phyloP scores from a whole-genome alignment of 116 monocot species.

The Zostera marina region DNA sequence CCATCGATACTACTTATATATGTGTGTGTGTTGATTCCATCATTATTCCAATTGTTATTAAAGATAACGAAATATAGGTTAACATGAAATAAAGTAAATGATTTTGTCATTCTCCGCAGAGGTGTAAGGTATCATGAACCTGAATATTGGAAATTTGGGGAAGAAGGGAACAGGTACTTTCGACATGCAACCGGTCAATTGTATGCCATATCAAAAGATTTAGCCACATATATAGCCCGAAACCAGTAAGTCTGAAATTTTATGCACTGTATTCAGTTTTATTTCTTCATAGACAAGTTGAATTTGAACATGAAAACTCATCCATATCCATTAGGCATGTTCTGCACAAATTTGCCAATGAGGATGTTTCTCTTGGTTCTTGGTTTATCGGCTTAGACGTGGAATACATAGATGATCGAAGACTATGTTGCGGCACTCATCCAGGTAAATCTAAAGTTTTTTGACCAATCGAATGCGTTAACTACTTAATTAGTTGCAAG shows the following conservation, averaged over 20 bases:
- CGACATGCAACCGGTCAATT: constrained; percentile 79
- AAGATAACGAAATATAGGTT: too few relatives aligned
- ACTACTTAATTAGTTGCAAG: too few relatives aligned
- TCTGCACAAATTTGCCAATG: constrained; percentile 68
- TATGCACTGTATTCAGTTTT: not conserved
- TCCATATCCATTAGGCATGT: constrained; percentile 25
- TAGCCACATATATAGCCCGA: constrained; percentile 71
- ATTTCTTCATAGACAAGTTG: not conserved
- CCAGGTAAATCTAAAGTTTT: constrained; percentile 42
- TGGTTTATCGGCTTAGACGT: constrained; percentile 85
- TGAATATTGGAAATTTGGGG: constrained; percentile 83
- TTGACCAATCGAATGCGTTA: not conserved
- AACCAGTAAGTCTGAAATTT: constrained; percentile 29
- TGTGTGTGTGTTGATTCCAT: too few relatives aligned
- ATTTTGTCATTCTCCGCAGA: constrained; percentile 15
- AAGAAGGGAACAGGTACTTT: constrained; percentile 73
- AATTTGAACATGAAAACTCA: not conserved
- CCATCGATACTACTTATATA: too few relatives aligned
- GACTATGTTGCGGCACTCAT: constrained; percentile 68
- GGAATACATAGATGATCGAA: constrained; percentile 63
- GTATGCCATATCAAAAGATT: constrained; percentile 67
- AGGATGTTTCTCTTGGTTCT: constrained; percentile 81
- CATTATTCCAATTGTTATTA: too few relatives aligned
- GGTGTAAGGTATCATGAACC: constrained; percentile 70
- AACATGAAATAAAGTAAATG: too few relatives aligned